A percentile compares a stretch with the other conserved stretches of the same genome.
Conservation (phyloP, 2,329 filamentous ascomycete species). For the Talaromyces amestolkiae region DNA sequence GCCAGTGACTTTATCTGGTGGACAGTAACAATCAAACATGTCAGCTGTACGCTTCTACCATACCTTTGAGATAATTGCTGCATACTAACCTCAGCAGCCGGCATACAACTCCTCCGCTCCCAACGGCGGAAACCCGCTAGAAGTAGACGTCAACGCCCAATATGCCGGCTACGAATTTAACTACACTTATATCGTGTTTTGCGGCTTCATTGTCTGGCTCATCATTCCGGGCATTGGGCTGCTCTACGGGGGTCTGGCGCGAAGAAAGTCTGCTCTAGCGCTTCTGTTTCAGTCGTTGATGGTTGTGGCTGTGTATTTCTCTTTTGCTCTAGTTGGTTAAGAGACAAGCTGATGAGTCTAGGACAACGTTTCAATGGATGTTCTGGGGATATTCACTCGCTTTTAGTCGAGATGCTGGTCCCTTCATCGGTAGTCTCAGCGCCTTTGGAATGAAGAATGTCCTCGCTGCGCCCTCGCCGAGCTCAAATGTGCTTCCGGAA, state of each 20-base stretch:
- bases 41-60: slow-evolving; percentile 9
- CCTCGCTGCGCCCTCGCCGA: slow-evolving; percentile 59
- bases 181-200: slow-evolving; percentile 58
- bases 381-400: slow-evolving; percentile 66
- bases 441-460: slow-evolving; percentile 63
- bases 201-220: slow-evolving; percentile 61
- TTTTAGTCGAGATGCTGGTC: slow-evolving; percentile 58
- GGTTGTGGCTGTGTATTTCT: slow-evolving; percentile 52
- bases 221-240: slow-evolving; percentile 67
- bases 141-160: slow-evolving; percentile 57
- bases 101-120: slow-evolving; percentile 42
- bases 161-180: slow-evolving; percentile 60
- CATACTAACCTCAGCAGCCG: slow-evolving; percentile 26
- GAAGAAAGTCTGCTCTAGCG: slow-evolving; percentile 61
- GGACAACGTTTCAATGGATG: slow-evolving; percentile 54
- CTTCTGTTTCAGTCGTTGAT: slow-evolving; percentile 63
- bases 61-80: background rate
- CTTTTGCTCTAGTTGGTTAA: background rate
- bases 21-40: background rate
- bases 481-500: slow-evolving; percentile 58
- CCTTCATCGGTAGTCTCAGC: slow-evolving; percentile 62
- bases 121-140: slow-evolving; percentile 54
- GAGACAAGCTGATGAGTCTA: background rate
- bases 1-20: background rate
- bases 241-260: slow-evolving; percentile 62